Conservation (phyloP, 1,284 basidiomycete genomes). For the Boletus mariae region DNA sequence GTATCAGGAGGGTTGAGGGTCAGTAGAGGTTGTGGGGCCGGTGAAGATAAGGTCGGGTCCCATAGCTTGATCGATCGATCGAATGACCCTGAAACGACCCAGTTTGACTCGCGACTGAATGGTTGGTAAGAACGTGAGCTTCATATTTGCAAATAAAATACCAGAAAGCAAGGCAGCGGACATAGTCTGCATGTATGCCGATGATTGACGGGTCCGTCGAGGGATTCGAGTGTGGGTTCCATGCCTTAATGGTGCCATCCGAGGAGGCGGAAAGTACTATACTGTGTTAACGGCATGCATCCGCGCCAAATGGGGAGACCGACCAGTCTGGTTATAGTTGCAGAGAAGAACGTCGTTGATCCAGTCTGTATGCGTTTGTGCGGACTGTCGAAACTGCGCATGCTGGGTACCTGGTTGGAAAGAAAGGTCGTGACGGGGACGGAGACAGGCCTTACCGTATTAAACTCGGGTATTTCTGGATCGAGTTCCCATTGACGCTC, state of each 20-base stretch:
- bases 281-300: constrained; percentile 6
- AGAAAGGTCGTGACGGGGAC: constrained; percentile 2
- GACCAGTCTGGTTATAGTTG: constrained; percentile 88
- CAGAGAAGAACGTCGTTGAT: constrained; percentile 93
- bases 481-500: constrained; percentile 83
- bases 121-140: constrained; percentile 16
- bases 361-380: constrained; percentile 92
- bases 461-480: constrained; percentile 40
- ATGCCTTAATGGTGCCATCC: constrained; percentile 91
- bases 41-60: constrained; percentile 65
- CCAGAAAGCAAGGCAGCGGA: constrained; percentile 80
- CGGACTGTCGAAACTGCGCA: constrained; percentile 74
- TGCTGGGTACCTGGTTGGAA: constrained; percentile 34
- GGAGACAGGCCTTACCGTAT: constrained; percentile 43
- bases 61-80: constrained; percentile 93
- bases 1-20: constrained; percentile 61
- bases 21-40: constrained; percentile 44
- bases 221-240: constrained; percentile 77
- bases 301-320: constrained; percentile 19
- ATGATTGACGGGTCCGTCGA: constrained; percentile 62
- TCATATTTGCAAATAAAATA: constrained; percentile 30
- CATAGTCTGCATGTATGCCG: constrained; percentile 92
- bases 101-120: constrained; percentile 67
- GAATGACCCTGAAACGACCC: constrained; percentile 93
- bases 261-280: constrained; percentile 91